Evolutionary conservation across 1,284 basidiomycete species (phyloP).

Genomic region (Apiotrichum porosum): DNA sequence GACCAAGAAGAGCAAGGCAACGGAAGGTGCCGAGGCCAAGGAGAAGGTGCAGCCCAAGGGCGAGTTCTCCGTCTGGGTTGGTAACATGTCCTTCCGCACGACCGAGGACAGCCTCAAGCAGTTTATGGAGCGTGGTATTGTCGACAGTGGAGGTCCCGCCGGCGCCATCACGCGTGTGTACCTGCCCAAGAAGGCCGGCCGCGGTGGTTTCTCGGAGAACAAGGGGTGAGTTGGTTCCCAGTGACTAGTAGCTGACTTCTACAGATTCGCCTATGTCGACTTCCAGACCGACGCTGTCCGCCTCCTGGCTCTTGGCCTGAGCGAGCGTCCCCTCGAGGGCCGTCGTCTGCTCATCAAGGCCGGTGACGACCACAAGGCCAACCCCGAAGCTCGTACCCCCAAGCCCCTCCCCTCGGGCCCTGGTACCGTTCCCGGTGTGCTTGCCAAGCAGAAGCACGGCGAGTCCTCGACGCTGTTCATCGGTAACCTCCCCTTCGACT

Average conservation of each 20-base stretch:
- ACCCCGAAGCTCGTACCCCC: conserved; percentile 45
- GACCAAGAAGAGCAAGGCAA: conserved; percentile 10
- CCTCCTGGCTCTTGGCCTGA: conserved; percentile 66
- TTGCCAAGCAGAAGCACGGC: conserved; percentile 44
- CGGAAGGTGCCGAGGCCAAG: conserved; percentile 49
- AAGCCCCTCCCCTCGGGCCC: conserved; percentile 51
- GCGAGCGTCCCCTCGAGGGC: conserved; percentile 77
- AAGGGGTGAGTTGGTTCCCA: conserved; percentile 50
- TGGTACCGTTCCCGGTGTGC: conserved; percentile 12
- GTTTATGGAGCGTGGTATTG: conserved; percentile 67
- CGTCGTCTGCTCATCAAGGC: conserved; percentile 89
- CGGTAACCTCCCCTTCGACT: conserved; percentile 58
- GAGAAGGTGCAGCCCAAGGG: conserved; percentile 58
- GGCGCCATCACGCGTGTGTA: conserved; percentile 53
- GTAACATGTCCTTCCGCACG: conserved; percentile 90
- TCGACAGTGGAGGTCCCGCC: conserved; percentile 31
- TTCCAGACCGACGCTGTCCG: conserved; percentile 75
- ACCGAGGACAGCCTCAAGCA: conserved; percentile 62
- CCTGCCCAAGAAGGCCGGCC: conserved; percentile 50
- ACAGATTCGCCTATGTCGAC: conserved; percentile 93
- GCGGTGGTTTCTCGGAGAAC: conserved; percentile 50
- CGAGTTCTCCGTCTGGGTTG: conserved; percentile 75
- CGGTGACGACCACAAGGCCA: conserved; percentile 62
- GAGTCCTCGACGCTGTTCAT: conserved; percentile 43
- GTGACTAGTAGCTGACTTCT: no score